Evolutionary conservation across 2,329 filamentous ascomycete species (phyloP), one percentile per base, ranked within the genome.

Genomic region (Cadophora malorum): DNA sequence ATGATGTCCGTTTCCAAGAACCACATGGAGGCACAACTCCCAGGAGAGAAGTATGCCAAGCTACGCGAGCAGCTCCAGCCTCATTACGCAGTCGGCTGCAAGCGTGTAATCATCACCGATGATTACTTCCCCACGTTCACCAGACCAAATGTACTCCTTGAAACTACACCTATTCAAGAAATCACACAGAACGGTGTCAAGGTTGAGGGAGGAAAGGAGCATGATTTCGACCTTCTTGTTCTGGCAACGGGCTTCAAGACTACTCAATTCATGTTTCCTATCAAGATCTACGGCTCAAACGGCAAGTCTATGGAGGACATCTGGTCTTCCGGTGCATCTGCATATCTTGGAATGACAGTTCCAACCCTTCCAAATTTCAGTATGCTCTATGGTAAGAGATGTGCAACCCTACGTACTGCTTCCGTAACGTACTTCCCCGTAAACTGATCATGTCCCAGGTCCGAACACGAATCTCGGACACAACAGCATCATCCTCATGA

Each of bases 221-320:
- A 81, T 53, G 80, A 84, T 23, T 84, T 84, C 72, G 86, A 89
- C 72, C 75, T 88, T 21, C 80, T 89, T 16, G 78, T 89, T 28
- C 80, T 85, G 8, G 87, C 87, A 0, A 89, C 86, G 0, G 87
- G 87, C 0, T 89, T 89, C 79, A 80, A 82, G 28, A 84, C 86
- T 0, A 81, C 85, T 0, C 83, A 88, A 56, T 89, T 89, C 76
- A 81, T 89, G 80, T 81, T 84, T 71, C 85, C 86, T 0, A 86
- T 89, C 70, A 77, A 83, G 28, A 79, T 89, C 21, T 80, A 78
- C 10, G 86, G 86, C 6, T 72, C 74, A 0, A 74, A 80, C 19
- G 81, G 81, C 0, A 79, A 79, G 5, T 64, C 80, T 0, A 76
- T 88, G 23, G 74, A 77, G 0, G 80, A 85, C 9, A 79, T 87